Percentiles rank a stretch among this genome's conserved stretches.
These are phyloP conservation scores for Taiozyma onychis DNA, from an alignment of 1,139 yeast species.

Conservation along the genomic window DNA sequence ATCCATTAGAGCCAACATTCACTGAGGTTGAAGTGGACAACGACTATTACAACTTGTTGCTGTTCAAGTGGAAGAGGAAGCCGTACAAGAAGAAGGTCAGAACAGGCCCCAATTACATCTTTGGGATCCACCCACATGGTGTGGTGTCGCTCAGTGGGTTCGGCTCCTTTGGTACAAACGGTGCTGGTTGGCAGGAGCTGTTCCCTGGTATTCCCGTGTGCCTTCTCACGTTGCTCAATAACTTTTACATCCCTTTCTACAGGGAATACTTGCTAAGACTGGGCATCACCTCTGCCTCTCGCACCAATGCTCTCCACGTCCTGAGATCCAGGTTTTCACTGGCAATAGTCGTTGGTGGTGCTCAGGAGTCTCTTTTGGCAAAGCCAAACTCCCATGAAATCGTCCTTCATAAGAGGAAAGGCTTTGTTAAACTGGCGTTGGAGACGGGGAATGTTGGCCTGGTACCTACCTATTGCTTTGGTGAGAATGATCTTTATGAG, in stretches of 20 bases:
- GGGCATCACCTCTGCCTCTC: conserved; percentile 85
- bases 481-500: conserved; percentile 79
- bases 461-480: conserved; percentile 90
- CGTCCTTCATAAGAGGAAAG: conserved; percentile 74
- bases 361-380: conserved; percentile 79
- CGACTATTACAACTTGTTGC: conserved; percentile 12
- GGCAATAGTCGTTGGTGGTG: conserved; percentile 93
- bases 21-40: conserved; percentile 26
- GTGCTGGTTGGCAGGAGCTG: conserved; percentile 55
- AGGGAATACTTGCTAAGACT: conserved; percentile 78
- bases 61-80: conserved; percentile 8
- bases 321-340: conserved; percentile 70
- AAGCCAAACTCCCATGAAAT: conserved; percentile 55
- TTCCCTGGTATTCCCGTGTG: conserved; percentile 84
- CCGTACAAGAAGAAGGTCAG: conserved; percentile 14
- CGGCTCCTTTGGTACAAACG: conserved; percentile 82
- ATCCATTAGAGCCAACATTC: conserved; percentile 72
- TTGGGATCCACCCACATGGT: conserved; percentile 97
- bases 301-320: conserved; percentile 61
- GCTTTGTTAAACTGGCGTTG: conserved; percentile 83
- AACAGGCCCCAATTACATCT: conserved; percentile 75
- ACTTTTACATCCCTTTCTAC: conserved; percentile 82
- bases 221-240: conserved; percentile 75
- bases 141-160: conserved; percentile 90
- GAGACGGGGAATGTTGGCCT: conserved; percentile 70